Evolutionary conservation across 805 yeast species (phyloP).

Genomic region (Kazachstania psychrophila): DNA sequence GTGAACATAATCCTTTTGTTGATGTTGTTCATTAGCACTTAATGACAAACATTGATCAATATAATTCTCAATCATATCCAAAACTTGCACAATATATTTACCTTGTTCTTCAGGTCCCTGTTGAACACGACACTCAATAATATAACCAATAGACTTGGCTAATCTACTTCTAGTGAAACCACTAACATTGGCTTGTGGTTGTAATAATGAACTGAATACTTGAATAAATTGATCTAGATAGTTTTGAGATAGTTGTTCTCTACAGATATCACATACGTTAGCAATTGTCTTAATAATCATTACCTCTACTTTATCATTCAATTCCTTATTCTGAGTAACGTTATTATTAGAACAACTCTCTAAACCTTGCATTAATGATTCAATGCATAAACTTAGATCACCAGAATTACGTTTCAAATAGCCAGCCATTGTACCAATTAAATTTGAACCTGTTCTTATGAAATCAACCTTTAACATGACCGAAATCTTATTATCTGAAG

Average conservation of each 20-base stretch:
- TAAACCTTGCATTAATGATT: slow-evolving; percentile 23
- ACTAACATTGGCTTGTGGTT: slow-evolving; percentile 22
- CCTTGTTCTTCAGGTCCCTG: slow-evolving; percentile 39
- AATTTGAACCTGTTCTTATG: slow-evolving; percentile 22
- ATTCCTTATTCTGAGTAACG: slow-evolving; percentile 7
- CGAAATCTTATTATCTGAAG: slow-evolving; percentile 10
- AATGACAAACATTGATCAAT: slow-evolving; percentile 9
- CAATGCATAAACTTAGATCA: slow-evolving; percentile 19
- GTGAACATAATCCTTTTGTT: slow-evolving; percentile 38
- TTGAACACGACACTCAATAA: slow-evolving; percentile 41
- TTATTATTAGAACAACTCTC: slow-evolving; percentile 15
- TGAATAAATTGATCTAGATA: slow-evolving; percentile 19
- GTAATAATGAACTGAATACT: slow-evolving; percentile 29
- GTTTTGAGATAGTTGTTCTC: slow-evolving; percentile 18
- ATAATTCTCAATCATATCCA: slow-evolving; percentile 25
- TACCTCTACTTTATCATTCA: slow-evolving; percentile 24
- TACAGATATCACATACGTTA: slow-evolving; percentile 24
- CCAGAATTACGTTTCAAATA: slow-evolving; percentile 19
- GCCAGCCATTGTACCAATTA: slow-evolving; percentile 25
- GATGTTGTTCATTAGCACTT: slow-evolving; percentile 4
- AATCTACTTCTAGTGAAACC: slow-evolving; percentile 39
- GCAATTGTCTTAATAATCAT: slow-evolving; percentile 23
- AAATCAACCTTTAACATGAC: slow-evolving; percentile 21
- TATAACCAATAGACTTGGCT: slow-evolving; percentile 52
- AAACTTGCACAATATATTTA: slow-evolving; percentile 28